These are phyloP conservation scores for Tieghemostelium lacteum DNA, from an alignment of 78 protist species.

Conservation along the genomic window DNA sequence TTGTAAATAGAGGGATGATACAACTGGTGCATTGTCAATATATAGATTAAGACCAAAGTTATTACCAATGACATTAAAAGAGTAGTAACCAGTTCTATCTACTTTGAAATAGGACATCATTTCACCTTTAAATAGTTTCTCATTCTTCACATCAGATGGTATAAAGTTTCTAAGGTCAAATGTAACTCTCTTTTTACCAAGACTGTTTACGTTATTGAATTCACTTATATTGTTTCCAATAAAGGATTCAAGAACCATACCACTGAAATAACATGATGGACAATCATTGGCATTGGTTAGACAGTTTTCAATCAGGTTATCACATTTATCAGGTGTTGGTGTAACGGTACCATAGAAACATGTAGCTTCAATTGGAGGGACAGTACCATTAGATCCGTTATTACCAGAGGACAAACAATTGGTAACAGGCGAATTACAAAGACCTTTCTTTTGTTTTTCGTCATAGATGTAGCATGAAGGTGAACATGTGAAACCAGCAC, in stretches of 20 bases:
- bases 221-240: background rate
- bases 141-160: background rate
- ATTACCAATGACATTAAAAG: background rate
- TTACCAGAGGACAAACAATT: background rate
- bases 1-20: background rate
- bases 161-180: background rate
- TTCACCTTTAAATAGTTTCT: background rate
- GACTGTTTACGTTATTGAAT: background rate
- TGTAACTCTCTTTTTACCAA: too few relatives aligned
- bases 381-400: background rate
- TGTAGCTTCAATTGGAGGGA: background rate
- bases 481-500: background rate
- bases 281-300: background rate
- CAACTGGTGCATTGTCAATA: background rate
- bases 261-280: background rate
- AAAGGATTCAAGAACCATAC: background rate
- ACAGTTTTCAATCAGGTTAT: background rate
- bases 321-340: background rate
- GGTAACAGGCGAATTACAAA: background rate
- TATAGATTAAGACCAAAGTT: background rate
- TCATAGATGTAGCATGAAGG: background rate
- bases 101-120: background rate
- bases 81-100: background rate
- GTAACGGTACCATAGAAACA: background rate
- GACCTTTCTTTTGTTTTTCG: too few relatives aligned